Evolutionary conservation across 108 stramenopile species (phyloP), one percentile per base, ranked within the genome.

Genomic region (Nitzschia sp.): DNA sequence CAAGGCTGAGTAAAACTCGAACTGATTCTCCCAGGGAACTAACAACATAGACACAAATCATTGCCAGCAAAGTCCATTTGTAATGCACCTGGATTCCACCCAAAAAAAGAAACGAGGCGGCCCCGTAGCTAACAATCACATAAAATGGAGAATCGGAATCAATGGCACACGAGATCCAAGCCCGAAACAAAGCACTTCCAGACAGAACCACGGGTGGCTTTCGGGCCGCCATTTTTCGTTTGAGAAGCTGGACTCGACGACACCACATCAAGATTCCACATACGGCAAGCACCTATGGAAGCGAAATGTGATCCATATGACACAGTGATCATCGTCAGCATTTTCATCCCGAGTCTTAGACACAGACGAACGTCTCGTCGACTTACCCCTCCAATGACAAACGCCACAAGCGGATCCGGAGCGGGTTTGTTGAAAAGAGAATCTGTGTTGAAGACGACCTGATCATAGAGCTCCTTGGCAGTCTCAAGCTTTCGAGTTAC

Each of bases 381-480:
- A 72, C 60, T 34, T 72, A 72, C 64, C 3, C 38, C 72, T n/a
- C 72, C 72, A 57, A 73, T 73, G 21, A 30, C 31, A 61, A 73
- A 73, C 4, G 72, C 21, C 6, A 65, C 59, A 9, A 49, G 4
- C 30, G 54, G 45, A 2, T 58, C 42, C 4, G 72, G 72, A 23
- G 72, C 32, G 30, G 47, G 48, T 25, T 58, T n/a, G 46, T 73
- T 73, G 56, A 61, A 73, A 17, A 58, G 17, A 3, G 21, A 35
- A 59, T 73, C 58, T 13, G 68, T 70, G 0, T 58, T 59, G 58
- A 70, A 70, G 11, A 24, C 28, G 30, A 65, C n/a, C 13, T 25
- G 13, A 4, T 49, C 47, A 15, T 65, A 65, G 28, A 51, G 8
- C 15, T 65, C 64, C 29, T 29, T 2, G 17, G 48, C 64, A 18